Conservation (phyloP, 768 basidiomycete species). For the Kwoniella europaea region DNA sequence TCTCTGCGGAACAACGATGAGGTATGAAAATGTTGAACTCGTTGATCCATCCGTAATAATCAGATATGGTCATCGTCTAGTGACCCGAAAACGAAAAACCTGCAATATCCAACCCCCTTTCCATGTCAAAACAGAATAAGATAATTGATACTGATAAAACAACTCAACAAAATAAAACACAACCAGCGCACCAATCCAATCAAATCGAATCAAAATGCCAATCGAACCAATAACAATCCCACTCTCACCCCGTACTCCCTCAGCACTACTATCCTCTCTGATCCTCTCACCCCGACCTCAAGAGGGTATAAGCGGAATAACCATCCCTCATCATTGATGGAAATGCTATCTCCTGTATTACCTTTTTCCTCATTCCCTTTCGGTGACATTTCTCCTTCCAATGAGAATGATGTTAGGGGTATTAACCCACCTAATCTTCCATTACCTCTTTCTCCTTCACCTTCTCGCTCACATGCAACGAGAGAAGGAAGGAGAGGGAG, state of each 20-base stretch:
- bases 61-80: no score
- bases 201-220: neutral
- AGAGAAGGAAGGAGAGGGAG: neutral
- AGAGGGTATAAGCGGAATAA: neutral
- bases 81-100: no score
- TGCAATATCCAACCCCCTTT: no score
- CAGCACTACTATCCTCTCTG: neutral
- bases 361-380: neutral
- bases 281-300: conserved; percentile 2
- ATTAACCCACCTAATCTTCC: neutral
- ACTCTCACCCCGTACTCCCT: neutral
- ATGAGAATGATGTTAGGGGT: neutral
- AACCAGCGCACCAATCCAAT: no score
- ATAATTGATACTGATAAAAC: no score
- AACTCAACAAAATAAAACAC: no score
- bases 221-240: neutral
- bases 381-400: neutral
- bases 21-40: no score
- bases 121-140: no score
- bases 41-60: no score
- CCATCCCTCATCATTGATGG: neutral
- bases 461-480: neutral
- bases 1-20: no score
- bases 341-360: neutral
- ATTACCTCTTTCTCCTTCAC: neutral